phyloP scores from a whole-genome alignment of 2,329 filamentous ascomycete genomes.

The Magnaporthiopsis poae region DNA sequence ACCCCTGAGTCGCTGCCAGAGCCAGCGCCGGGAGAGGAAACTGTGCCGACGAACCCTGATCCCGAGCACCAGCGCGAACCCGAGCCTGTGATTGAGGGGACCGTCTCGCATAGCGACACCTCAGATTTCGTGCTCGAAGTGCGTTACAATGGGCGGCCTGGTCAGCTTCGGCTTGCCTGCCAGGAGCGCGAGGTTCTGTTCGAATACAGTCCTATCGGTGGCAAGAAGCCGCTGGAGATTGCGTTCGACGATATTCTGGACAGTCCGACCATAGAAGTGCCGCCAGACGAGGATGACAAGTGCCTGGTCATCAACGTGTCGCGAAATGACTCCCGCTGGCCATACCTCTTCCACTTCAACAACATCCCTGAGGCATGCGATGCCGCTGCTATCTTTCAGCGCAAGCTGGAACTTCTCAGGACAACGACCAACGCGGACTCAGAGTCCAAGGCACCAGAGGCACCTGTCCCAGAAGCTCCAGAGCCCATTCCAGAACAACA shows the following conservation, averaged over 20 bases:
- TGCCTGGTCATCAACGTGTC: slow-evolving; percentile 15
- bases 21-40: background rate
- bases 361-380: slow-evolving; percentile 10
- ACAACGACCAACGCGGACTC: background rate
- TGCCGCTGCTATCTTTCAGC: slow-evolving; percentile 11
- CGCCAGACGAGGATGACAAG: slow-evolving; percentile 16
- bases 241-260: slow-evolving; percentile 13
- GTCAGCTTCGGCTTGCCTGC: slow-evolving; percentile 15
- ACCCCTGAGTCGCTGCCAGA: background rate
- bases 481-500: background rate
- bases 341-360: slow-evolving; percentile 17
- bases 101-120: background rate
- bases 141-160: slow-evolving; percentile 14
- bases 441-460: background rate
- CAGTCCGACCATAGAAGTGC: slow-evolving; percentile 14
- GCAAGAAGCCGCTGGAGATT: slow-evolving; percentile 17
- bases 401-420: slow-evolving; percentile 7
- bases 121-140: slow-evolving; percentile 3
- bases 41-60: background rate
- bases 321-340: slow-evolving; percentile 11
- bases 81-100: background rate
- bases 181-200: slow-evolving; percentile 14
- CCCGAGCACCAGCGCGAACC: background rate
- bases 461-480: background rate
- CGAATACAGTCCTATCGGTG: slow-evolving; percentile 8